These are phyloP conservation scores for Pistacia integerrima DNA, from an alignment of 345 rosid species.

Conservation along the genomic window DNA sequence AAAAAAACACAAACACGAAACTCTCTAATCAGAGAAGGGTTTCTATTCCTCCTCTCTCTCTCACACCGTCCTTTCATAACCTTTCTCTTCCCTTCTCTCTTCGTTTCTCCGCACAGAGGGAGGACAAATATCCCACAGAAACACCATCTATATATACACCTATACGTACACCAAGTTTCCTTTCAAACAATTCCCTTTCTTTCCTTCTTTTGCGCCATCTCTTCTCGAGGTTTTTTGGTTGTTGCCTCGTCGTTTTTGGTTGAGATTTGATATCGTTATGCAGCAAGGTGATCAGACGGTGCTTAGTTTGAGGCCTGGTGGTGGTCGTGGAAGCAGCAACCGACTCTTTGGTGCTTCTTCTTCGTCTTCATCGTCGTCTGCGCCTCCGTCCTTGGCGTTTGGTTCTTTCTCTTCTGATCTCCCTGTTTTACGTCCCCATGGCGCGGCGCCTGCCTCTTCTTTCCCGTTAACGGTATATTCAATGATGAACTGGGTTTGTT, in stretches of 20 bases:
- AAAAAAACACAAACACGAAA: not conserved
- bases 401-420: slow-evolving; percentile 69
- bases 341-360: slow-evolving; percentile 68
- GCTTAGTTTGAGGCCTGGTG: slow-evolving; percentile 99
- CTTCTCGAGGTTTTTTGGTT: not conserved
- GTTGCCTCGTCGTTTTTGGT: slow-evolving; percentile 3
- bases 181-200: no score
- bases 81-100: slow-evolving; percentile 33
- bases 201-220: no score
- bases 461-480: slow-evolving; percentile 41
- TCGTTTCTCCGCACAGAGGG: slow-evolving; percentile 53
- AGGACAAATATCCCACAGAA: slow-evolving; percentile 23
- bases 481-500: not conserved
- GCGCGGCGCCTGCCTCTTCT: slow-evolving; percentile 44
- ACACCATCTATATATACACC: no score
- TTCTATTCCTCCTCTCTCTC: slow-evolving; percentile 25
- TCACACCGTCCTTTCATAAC: slow-evolving; percentile 23
- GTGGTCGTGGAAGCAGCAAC: slow-evolving; percentile 93
- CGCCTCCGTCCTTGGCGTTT: slow-evolving; percentile 50
- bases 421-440: slow-evolving; percentile 74
- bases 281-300: slow-evolving; percentile 94
- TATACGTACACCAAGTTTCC: no score
- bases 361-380: slow-evolving; percentile 37
- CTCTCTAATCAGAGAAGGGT: slow-evolving; percentile 39
- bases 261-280: slow-evolving; percentile 69